Evolutionary conservation across 257 asterid species (phyloP).

Genomic region (Ophiorrhiza pumila): DNA sequence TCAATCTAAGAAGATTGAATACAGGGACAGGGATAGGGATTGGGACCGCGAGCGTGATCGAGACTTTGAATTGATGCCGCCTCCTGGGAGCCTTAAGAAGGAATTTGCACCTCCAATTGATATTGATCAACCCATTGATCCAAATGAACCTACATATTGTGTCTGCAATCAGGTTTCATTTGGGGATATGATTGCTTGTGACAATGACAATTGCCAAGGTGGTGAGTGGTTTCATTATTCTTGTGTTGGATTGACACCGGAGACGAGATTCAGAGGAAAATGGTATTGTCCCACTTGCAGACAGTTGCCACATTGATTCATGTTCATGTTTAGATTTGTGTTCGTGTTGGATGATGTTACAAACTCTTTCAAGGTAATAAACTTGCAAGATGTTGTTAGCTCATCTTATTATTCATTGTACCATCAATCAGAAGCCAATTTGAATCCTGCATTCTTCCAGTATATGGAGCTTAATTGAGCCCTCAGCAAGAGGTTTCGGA

Average conservation of each 20-base stretch:
- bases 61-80: constrained; percentile 98
- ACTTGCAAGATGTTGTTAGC: too few relatives aligned
- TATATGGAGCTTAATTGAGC: too few relatives aligned
- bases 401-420: too few relatives aligned
- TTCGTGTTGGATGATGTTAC: too few relatives aligned
- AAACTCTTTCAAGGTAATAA: too few relatives aligned
- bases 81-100: constrained; percentile 83
- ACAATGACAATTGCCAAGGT: constrained; percentile 94
- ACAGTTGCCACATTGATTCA: constrained; percentile 30
- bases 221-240: constrained; percentile 99
- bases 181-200: constrained; percentile 98
- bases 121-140: constrained; percentile 86
- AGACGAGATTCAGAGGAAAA: constrained; percentile 69
- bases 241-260: constrained; percentile 66
- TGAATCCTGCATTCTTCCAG: too few relatives aligned
- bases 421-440: too few relatives aligned
- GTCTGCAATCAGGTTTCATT: constrained; percentile 97
- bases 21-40: constrained; percentile 80
- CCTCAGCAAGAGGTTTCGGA: too few relatives aligned
- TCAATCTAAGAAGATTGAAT: constrained; percentile 72
- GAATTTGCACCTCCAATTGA: constrained; percentile 69
- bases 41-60: constrained; percentile 86
- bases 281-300: constrained; percentile 98
- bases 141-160: constrained; percentile 94
- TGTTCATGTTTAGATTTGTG: too few relatives aligned